Percentiles rank a stretch among this genome's conserved stretches.
phyloP scores from a whole-genome alignment of 2,329 filamentous ascomycete species.

The Neofusicoccum umdonicola region DNA sequence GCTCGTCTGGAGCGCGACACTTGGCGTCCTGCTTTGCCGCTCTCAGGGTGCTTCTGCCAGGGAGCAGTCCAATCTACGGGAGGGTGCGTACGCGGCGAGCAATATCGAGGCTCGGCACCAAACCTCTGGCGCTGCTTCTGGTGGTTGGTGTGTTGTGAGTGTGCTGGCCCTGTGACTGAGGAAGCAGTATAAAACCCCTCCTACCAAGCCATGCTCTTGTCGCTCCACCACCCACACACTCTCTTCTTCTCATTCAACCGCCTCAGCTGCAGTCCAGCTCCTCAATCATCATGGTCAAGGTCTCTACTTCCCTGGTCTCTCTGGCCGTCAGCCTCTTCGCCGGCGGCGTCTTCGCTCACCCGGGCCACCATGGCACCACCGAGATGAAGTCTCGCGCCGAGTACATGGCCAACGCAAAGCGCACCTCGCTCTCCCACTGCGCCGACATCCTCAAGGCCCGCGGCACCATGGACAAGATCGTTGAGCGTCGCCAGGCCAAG shows the following conservation, averaged over 20 bases:
- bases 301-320: neutral
- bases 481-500: conserved; percentile 40
- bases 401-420: conserved; percentile 26
- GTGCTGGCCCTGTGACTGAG: neutral
- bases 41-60: neutral
- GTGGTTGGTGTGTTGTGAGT: neutral
- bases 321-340: conserved; percentile 13
- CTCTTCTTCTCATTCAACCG: neutral
- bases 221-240: neutral
- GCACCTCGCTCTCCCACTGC: conserved; percentile 35
- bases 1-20: neutral
- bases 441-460: conserved; percentile 40
- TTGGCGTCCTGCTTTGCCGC: conserved; percentile 9
- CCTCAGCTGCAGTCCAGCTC: neutral
- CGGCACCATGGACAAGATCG: conserved; percentile 39
- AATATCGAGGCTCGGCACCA: neutral
- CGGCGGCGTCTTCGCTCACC: conserved; percentile 29
- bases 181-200: neutral
- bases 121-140: too few relatives aligned
- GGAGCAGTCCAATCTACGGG: neutral
- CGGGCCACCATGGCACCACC: conserved; percentile 25
- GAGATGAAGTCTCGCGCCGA: conserved; percentile 37
- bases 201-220: neutral
- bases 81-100: neutral
- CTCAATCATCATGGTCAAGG: neutral